Evolutionary conservation across 768 basidiomycete species (phyloP), one percentile per base, ranked within the genome.

Genomic region (Xerocomellus amylosporus): DNA sequence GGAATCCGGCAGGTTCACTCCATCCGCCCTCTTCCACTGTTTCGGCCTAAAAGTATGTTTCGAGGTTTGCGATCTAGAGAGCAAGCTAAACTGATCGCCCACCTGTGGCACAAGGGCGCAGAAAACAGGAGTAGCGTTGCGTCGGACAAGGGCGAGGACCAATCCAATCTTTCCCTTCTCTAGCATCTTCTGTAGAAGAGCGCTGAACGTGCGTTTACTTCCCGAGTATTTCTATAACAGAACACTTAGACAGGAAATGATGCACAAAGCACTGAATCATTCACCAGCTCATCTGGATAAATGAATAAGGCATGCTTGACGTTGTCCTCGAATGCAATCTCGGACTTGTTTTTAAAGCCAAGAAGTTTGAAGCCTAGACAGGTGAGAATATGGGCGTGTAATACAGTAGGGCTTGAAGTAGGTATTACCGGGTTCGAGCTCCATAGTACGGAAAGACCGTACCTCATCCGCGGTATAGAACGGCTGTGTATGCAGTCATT

Each of bases 291-390:
- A 63, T 95, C 87, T 0, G 97, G 97, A 68, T 93, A 91, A 51
- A 98, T 82, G 68, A 98, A 98, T 43, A 83, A 71, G 0, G 94
- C 87, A 71, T 98, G 94, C 64, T 93, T 96, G 64, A 97, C 71
- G 60, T 95, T 96, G 66, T 98, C 92, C 66, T 94, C 89, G 60
- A 95, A 89, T 2, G 73, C 72, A 2, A 98, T 78, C 58, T 87
- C 79, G 6, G 70, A 71, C 13, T 78, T 79, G 49, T 87, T 77
- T 67, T 94, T 93, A 77, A 98, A 98, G 5, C 97, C 97, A 26
- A 99, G 83, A 5, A 99, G 83, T 69, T 88, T 93, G 66, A 99
- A 82, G 12, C 86, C 93, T 91, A 54, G 26, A 46, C 4, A 14
- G 20, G 5, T 24, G 30, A 44, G 19, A 24, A 33, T 4, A 26